Evolutionary conservation across 495 filamentous ascomycete genomes (phyloP).

Genomic region (Lichina pygmaea): DNA sequence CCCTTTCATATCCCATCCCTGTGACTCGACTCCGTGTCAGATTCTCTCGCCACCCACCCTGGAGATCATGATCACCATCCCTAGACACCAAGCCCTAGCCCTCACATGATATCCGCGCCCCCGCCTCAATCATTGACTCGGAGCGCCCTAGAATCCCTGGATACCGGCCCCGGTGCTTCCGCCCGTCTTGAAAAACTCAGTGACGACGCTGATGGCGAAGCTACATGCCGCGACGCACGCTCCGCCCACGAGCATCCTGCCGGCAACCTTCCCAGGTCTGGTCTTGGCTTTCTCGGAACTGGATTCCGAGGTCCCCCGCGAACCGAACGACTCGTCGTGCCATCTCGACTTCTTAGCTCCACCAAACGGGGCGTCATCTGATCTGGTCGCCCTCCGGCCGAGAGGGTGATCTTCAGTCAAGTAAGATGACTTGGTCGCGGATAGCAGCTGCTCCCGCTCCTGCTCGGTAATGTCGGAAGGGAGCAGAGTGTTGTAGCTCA

Average conservation of each 20-base stretch:
- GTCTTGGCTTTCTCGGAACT: constrained; percentile 1
- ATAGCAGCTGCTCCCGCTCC: background rate
- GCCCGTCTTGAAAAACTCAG: constrained; percentile 36
- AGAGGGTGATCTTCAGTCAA: constrained; percentile 6
- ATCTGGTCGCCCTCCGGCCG: constrained; percentile 11
- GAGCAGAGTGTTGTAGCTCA: constrained; percentile 21
- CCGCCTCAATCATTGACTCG: too few species aligned
- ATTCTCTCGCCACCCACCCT: too few species aligned
- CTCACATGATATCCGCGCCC: too few species aligned
- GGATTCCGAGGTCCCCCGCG: too few species aligned
- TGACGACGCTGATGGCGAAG: constrained; percentile 42
- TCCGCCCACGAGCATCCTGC: constrained; percentile 27
- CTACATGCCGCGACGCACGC: constrained; percentile 30
- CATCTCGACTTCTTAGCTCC: constrained; percentile 12
- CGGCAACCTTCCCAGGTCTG: constrained; percentile 15
- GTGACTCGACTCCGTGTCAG: too few species aligned
- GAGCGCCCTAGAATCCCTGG: constrained; percentile 15
- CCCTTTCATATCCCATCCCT: too few species aligned
- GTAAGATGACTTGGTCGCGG: constrained; percentile 4
- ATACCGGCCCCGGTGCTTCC: constrained; percentile 25
- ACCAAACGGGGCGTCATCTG: constrained; percentile 29
- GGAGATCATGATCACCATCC: background rate
- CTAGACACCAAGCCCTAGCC: background rate
- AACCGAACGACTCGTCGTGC: constrained; percentile 5
- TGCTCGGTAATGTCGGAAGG: constrained; percentile 1